Base-by-base conservation (phyloP, 2,329 filamentous ascomycete genomes). In the Diplocarpon rosae region DNA sequence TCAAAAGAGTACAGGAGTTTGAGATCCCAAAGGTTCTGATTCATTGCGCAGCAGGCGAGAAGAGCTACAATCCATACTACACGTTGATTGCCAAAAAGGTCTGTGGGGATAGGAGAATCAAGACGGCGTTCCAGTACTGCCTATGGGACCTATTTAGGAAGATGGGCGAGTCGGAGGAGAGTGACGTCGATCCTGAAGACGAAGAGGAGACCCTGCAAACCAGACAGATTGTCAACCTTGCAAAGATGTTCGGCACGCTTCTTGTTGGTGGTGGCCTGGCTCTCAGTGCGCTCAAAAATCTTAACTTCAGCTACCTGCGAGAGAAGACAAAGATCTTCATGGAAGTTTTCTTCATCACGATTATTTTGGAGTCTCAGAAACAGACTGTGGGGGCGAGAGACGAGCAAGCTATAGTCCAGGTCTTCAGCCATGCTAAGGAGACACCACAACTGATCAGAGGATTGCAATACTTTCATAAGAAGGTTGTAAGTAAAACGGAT, bases 21-120 rank as follows among this genome's bases (percentile, higher is more conserved):
- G 90, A 96, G 61, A 84, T 96, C 28, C 82, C 90, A 0, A 79
- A 83, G 42, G 89, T 98, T 14, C 70, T 98, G 24, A 73, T 95
- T 8, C 88, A 92, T 55, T 95, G 89, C 60, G 81, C 82, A 1
- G 85, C 85, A 35, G 82, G 83, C 2, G 92, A 96, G 65, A 71
- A 81, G 45, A 71, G 72, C 0, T 94, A 95, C 65, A 98, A 98
- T 57, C 85, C 85, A 0, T 98, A 94, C 66, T 98, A 98, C 61
- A 85, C 85, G 0, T 69, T 95, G 1, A 80, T 98, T 31, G 88
- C 87, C 9, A 77, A 76, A 38, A 80, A 81, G 52, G 72, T 95
- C 8, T 93, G 88, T 58, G 70, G 70, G 3, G 85, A 89, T 48
- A 78, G 78, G 53, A 78, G 80, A 55, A 73, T 93, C 53, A 78